phyloP scores from a whole-genome alignment of 208 protist genomes.

The Acanthamoeba royreba region DNA sequence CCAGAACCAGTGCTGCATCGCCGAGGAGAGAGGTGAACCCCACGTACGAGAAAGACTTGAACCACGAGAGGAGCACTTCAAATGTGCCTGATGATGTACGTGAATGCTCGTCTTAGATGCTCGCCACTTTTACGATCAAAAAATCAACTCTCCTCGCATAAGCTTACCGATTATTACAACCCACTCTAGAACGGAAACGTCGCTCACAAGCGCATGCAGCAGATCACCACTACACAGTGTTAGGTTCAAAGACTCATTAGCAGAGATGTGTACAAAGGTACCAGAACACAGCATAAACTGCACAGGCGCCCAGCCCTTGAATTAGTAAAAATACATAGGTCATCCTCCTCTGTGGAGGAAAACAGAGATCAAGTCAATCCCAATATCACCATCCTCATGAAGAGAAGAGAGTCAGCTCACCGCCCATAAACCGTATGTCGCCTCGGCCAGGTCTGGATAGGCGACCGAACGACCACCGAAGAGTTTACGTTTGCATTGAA shows the following conservation, averaged over 20 bases:
- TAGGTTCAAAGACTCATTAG: too few species aligned
- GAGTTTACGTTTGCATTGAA: slow-evolving; percentile 41
- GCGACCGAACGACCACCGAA: neutral
- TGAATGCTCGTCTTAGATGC: too few species aligned
- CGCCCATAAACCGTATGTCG: neutral
- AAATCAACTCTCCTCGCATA: too few species aligned
- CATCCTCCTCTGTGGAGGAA: neutral
- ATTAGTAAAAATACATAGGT: neutral
- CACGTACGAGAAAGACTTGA: slow-evolving; percentile 26
- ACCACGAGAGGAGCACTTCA: slow-evolving; percentile 1
- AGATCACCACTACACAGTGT: neutral
- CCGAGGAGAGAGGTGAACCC: slow-evolving; percentile 34
- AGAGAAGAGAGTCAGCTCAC: neutral
- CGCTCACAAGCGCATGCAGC: neutral
- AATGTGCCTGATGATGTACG: neutral
- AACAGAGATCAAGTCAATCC: too few species aligned
- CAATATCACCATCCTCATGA: neutral
- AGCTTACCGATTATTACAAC: neutral
- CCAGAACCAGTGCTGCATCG: neutral
- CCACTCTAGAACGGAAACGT: neutral
- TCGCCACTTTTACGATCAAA: too few species aligned
- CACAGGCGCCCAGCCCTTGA: neutral
- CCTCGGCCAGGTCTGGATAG: neutral
- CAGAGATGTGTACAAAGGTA: neutral
- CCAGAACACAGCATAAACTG: neutral